Evolutionary conservation across 805 yeast genomes (phyloP).

Genomic region (Clavispora vitiphila): DNA sequence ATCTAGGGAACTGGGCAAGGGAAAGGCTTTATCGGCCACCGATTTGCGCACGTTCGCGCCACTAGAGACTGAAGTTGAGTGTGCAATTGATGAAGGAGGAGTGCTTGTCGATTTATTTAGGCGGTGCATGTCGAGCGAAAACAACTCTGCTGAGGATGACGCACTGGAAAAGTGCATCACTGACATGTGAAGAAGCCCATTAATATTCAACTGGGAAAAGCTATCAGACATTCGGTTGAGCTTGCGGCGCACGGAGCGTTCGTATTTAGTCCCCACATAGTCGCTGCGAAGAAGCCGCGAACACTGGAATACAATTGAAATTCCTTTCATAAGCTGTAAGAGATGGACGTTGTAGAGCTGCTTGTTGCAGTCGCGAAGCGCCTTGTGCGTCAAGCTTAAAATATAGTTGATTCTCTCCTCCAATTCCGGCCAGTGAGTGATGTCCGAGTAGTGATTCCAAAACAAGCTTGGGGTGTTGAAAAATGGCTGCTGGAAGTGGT

Average conservation of each 20-base stretch:
- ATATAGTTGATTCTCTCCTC: conserved; percentile 44
- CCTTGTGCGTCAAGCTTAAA: conserved; percentile 44
- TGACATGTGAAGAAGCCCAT: conserved; percentile 56
- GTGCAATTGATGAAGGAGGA: too few relatives aligned
- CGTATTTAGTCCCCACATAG: conserved; percentile 42
- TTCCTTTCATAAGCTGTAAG: conserved; percentile 47
- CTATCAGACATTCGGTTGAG: conserved; percentile 50
- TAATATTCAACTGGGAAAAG: conserved; percentile 59
- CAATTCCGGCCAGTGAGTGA: conserved; percentile 55
- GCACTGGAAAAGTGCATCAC: conserved; percentile 30
- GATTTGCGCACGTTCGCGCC: background rate
- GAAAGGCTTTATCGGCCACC: background rate
- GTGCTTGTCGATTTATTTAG: conserved; percentile 17
- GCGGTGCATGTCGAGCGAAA: conserved; percentile 26
- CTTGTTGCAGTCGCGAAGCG: conserved; percentile 47
- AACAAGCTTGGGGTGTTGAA: conserved; percentile 41
- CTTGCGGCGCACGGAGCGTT: conserved; percentile 42
- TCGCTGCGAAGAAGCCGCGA: conserved; percentile 52
- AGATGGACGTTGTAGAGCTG: conserved; percentile 51
- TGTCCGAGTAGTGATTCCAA: conserved; percentile 56
- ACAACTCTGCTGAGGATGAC: conserved; percentile 21
- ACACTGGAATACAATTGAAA: conserved; percentile 49
- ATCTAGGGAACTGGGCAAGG: background rate
- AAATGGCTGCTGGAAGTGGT: conserved; percentile 39
- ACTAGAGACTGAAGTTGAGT: too few relatives aligned